Evolutionary conservation across 345 rosid species (phyloP).

Genomic region (Arabidopsis arenosa): DNA sequence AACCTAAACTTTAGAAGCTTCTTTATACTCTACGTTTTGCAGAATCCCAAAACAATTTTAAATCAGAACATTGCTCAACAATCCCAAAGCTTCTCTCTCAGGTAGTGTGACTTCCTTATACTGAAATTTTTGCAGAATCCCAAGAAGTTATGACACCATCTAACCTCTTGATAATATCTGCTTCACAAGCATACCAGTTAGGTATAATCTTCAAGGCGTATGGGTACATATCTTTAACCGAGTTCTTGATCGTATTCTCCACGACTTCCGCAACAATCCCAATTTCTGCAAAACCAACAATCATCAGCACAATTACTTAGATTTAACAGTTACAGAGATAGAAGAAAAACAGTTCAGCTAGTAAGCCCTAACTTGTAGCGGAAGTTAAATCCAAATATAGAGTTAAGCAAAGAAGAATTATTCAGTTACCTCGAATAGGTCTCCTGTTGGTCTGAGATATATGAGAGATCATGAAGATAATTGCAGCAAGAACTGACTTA

Average conservation of each 20-base stretch:
- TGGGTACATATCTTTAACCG: conserved; percentile 46
- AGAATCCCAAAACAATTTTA: background rate
- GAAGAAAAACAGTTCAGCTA: too few species aligned
- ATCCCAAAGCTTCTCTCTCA: background rate
- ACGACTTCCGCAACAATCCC: conserved; percentile 37
- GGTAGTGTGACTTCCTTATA: background rate
- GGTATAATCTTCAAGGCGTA: conserved; percentile 43
- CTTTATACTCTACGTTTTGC: too few species aligned
- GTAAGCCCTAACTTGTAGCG: background rate
- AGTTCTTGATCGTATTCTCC: conserved; percentile 47
- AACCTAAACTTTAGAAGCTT: too few species aligned
- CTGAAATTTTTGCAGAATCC: conserved; percentile 5
- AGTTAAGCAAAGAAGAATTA: background rate
- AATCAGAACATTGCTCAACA: background rate
- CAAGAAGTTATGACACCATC: conserved; percentile 15
- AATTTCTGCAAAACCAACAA: conserved; percentile 39
- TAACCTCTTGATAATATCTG: conserved; percentile 27
- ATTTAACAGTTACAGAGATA: too few species aligned
- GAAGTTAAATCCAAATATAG: background rate
- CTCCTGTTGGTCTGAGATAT: background rate
- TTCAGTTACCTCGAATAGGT: conserved; percentile 21
- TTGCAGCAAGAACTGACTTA: conserved; percentile 37
- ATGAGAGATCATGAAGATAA: conserved; percentile 36
- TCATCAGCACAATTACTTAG: background rate
- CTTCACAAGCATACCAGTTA: conserved; percentile 46